Evolutionary conservation across 306 rosid species (phyloP).

Genomic region (Fagus sylvatica): DNA sequence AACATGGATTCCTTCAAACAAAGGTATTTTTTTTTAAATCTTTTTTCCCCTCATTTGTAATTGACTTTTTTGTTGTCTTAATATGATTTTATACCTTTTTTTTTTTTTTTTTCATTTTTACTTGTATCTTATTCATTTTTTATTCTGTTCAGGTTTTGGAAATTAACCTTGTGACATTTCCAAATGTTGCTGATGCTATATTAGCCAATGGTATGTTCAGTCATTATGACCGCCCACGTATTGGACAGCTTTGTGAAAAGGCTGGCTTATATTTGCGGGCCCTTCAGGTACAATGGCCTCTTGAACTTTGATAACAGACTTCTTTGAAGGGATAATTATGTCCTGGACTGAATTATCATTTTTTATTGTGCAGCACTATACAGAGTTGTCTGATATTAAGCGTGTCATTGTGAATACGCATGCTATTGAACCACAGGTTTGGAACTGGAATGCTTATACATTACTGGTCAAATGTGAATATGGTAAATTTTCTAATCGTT

Average conservation of each 20-base stretch:
- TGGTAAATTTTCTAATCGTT: slow-evolving; percentile 22
- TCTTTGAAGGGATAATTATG: neutral
- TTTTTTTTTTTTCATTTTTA: neutral
- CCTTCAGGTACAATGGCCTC: slow-evolving; percentile 53
- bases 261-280: slow-evolving; percentile 97
- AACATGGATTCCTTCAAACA: slow-evolving; percentile 88
- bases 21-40: slow-evolving; percentile 48
- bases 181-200: slow-evolving; percentile 98
- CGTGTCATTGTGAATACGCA: slow-evolving; percentile 97
- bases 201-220: slow-evolving; percentile 99
- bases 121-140: neutral
- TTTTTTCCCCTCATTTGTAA: neutral
- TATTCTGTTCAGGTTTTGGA: slow-evolving; percentile 71
- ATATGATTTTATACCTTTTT: neutral
- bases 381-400: slow-evolving; percentile 96
- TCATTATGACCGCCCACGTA: slow-evolving; percentile 95
- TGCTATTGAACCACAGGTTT: slow-evolving; percentile 99
- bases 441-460: slow-evolving; percentile 25
- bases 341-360: neutral
- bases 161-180: slow-evolving; percentile 93
- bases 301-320: neutral
- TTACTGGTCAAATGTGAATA: neutral
- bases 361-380: slow-evolving; percentile 68
- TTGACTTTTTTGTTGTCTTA: neutral
- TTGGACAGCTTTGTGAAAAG: slow-evolving; percentile 96